Evolutionary conservation across 495 filamentous ascomycete species (phyloP).

Genomic region (Annulohypoxylon nitens): DNA sequence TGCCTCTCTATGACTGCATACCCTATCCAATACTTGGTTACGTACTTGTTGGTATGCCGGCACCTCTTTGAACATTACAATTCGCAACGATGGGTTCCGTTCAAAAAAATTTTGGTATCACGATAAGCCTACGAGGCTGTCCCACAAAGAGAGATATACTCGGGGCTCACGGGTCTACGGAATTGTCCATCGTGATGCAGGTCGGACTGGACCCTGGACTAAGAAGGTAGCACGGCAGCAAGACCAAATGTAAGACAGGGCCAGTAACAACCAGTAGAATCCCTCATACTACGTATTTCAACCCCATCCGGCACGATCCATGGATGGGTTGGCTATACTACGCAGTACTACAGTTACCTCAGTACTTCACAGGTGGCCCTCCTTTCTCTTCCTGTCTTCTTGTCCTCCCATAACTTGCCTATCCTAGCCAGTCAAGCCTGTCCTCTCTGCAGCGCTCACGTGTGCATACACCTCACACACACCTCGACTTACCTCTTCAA

Average conservation of each 20-base stretch:
- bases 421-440: slow-evolving; percentile 27
- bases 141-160: slow-evolving; percentile 10
- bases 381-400: slow-evolving; percentile 28
- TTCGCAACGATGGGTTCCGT: not conserved
- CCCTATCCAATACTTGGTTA: no score
- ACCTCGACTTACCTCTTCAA: slow-evolving; percentile 15
- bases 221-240: slow-evolving; percentile 44
- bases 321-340: slow-evolving; percentile 25
- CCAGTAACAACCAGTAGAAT: slow-evolving; percentile 30
- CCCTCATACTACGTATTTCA: slow-evolving; percentile 36
- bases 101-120: not conserved
- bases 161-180: slow-evolving; percentile 34
- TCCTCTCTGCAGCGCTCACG: slow-evolving; percentile 45
- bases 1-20: no score
- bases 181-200: slow-evolving; percentile 38
- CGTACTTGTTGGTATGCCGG: no score
- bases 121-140: slow-evolving; percentile 6
- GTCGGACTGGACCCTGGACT: slow-evolving; percentile 34
- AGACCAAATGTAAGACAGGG: slow-evolving; percentile 23
- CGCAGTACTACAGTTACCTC: no score
- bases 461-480: slow-evolving; percentile 37
- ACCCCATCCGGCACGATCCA: slow-evolving; percentile 41
- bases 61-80: not conserved
- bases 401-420: slow-evolving; percentile 43
- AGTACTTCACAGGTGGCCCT: slow-evolving; percentile 1